Base-by-base conservation (phyloP, 139 green algal species). In the Tetradesmus lagerheimii region DNA sequence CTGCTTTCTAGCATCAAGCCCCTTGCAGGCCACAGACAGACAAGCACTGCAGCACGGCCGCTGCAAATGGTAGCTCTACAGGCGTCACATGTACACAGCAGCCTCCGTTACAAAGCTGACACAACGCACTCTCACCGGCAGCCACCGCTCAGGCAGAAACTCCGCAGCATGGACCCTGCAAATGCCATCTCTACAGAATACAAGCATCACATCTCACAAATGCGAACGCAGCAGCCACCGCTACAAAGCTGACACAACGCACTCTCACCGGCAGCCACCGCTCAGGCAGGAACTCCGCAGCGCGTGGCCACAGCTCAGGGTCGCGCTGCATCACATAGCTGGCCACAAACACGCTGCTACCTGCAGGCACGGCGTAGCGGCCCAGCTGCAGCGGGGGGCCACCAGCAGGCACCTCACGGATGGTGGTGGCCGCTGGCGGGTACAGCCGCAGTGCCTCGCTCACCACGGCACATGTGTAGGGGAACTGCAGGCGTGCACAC, bases 381-480 rank as follows among this genome's bases (percentile, higher is more conserved):
- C 79, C 87, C 53, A 87, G 43, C 79, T 83, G 27, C 79, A 91
- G n/a, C 4, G 86, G 35, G n/a, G 20, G 23, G 23, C 38, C 77
- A 5, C 38, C 79, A 57, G 45, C 11, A 9, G 45, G 45, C 2
- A 82, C 79, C 37, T 91, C 87, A 34, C 91, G 78, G 0, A 78
- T 76, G 15, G 80, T 91, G 41, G 39, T 79, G 29, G 91, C 81
- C 5, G 75, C 88, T 31, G 94, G 94, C 12, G 93, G 91, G 75
- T 87, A 94, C 50, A 95, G 45, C 38, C 94, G 88, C 87, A 96
- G 83, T 2, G 87, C 50, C 80, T 96, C 94, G 3, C 90, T 90
- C 53, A 95, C 64, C 34, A 93, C 88, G 0, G 93, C 94, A 34
- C 91, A 83, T 1, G 90, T 79, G 85, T 94, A 96, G 38, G 91